Conservation (phyloP, 768 basidiomycete genomes). For the Leccinum rimulosum region DNA sequence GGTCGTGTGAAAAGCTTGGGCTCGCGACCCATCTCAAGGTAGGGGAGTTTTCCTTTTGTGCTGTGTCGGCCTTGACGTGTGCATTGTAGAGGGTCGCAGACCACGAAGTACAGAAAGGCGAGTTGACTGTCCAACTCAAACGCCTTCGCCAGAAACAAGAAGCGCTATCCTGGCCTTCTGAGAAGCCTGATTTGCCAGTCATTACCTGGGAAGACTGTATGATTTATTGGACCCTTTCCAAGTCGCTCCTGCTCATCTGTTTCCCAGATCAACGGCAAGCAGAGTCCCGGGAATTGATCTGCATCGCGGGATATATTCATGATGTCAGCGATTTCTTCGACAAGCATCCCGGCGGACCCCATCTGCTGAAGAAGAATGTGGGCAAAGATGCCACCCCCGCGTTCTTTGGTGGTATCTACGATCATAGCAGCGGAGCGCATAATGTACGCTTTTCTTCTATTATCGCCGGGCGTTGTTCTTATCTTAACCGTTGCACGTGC, state of each 20-base stretch:
- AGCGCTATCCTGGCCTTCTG: slow-evolving; percentile 71
- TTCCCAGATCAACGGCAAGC: slow-evolving; percentile 70
- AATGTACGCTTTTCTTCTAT: slow-evolving; percentile 48
- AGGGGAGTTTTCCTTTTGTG: neutral
- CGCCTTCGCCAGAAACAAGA: slow-evolving; percentile 75
- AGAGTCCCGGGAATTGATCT: slow-evolving; percentile 73
- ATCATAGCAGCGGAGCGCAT: slow-evolving; percentile 80
- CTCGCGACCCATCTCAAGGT: slow-evolving; percentile 53
- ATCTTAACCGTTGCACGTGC: neutral
- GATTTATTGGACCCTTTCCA: slow-evolving; percentile 6
- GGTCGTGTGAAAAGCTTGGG: slow-evolving; percentile 43
- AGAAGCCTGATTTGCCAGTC: slow-evolving; percentile 74
- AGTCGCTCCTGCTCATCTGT: slow-evolving; percentile 5
- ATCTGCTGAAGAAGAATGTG: slow-evolving; percentile 75
- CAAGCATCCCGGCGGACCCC: slow-evolving; percentile 85
- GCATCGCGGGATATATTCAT: slow-evolving; percentile 88
- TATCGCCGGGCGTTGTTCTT: neutral
- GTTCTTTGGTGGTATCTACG: slow-evolving; percentile 88
- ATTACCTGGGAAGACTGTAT: slow-evolving; percentile 81
- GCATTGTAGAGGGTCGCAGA: slow-evolving; percentile 41
- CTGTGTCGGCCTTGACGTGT: neutral
- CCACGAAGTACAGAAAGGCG: slow-evolving; percentile 74
- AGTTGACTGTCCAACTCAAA: slow-evolving; percentile 89
- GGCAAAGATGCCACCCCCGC: slow-evolving; percentile 88
- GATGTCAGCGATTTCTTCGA: slow-evolving; percentile 77